Conservation (phyloP, 441 rosid genomes). For the Populus hybrid region DNA sequence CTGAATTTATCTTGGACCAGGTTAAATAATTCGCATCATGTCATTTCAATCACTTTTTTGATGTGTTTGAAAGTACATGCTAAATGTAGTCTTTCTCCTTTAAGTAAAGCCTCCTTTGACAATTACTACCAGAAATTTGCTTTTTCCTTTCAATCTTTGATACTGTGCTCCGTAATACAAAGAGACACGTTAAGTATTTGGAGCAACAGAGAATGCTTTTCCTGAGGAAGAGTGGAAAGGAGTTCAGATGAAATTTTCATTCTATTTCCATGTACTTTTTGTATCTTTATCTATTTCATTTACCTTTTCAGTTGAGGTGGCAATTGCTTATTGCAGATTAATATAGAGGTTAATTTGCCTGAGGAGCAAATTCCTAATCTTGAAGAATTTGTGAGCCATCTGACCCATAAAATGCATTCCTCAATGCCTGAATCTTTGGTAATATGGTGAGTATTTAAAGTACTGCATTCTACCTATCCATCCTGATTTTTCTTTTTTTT, state of each 20-base stretch:
- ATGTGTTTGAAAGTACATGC: not conserved
- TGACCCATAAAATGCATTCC: conserved; percentile 65
- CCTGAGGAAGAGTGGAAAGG: not conserved
- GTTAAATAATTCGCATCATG: not conserved
- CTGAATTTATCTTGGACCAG: not conserved
- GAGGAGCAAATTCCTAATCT: conserved; percentile 45
- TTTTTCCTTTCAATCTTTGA: not conserved
- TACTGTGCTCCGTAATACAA: not conserved
- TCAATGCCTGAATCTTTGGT: conserved; percentile 66
- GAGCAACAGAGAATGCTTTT: not conserved
- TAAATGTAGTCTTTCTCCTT: not conserved
- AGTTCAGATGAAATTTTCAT: not conserved
- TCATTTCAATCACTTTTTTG: not conserved
- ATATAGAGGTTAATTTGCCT: conserved; percentile 59
- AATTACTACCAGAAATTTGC: not conserved
- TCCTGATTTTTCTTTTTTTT: not conserved
- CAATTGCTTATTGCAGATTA: conserved; percentile 45
- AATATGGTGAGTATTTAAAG: conserved; percentile 50
- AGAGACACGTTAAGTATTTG: not conserved
- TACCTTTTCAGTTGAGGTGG: conserved; percentile 15
- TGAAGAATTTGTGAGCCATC: conserved; percentile 63
- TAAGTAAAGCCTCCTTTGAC: not conserved
- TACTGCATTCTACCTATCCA: not conserved
- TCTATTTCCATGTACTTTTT: not conserved
- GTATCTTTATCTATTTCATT: not conserved